These are phyloP conservation scores for Penicillium ucsense DNA, from an alignment of 495 filamentous ascomycete species.

Conservation along the genomic window DNA sequence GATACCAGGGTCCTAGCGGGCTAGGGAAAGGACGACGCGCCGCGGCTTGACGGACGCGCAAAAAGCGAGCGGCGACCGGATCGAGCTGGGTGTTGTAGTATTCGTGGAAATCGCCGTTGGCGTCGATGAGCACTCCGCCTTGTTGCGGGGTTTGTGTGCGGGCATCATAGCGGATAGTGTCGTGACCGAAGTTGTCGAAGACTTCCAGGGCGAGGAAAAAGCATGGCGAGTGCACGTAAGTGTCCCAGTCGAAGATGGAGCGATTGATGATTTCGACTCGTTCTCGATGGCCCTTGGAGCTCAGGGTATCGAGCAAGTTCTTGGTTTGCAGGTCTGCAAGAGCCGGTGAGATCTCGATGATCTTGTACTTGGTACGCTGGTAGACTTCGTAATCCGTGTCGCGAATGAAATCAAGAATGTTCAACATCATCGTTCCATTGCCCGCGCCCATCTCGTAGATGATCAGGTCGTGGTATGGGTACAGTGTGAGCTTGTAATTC, in stretches of 20 bases:
- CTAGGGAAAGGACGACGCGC: conserved; percentile 45
- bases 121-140: conserved; percentile 76
- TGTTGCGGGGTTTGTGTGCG: conserved; percentile 69
- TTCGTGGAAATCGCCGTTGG: conserved; percentile 82
- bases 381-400: conserved; percentile 85
- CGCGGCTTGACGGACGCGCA: conserved; percentile 63
- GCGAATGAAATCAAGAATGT: conserved; percentile 94
- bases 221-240: conserved; percentile 77
- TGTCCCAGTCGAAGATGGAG: conserved; percentile 90
- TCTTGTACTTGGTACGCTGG: conserved; percentile 81
- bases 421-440: conserved; percentile 95
- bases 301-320: conserved; percentile 54
- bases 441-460: conserved; percentile 99
- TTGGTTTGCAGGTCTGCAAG: conserved; percentile 69
- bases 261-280: conserved; percentile 91
- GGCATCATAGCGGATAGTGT: conserved; percentile 79
- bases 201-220: conserved; percentile 99
- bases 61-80: conserved; percentile 70
- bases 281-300: conserved; percentile 60
- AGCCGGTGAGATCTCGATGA: conserved; percentile 85
- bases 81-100: conserved; percentile 76
- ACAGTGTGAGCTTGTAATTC: conserved; percentile 90
- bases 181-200: conserved; percentile 97
- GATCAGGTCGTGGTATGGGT: conserved; percentile 92
- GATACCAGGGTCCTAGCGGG: conserved; percentile 43